Conservation (phyloP, 1,284 basidiomycete genomes). For the Grifola frondosa region DNA sequence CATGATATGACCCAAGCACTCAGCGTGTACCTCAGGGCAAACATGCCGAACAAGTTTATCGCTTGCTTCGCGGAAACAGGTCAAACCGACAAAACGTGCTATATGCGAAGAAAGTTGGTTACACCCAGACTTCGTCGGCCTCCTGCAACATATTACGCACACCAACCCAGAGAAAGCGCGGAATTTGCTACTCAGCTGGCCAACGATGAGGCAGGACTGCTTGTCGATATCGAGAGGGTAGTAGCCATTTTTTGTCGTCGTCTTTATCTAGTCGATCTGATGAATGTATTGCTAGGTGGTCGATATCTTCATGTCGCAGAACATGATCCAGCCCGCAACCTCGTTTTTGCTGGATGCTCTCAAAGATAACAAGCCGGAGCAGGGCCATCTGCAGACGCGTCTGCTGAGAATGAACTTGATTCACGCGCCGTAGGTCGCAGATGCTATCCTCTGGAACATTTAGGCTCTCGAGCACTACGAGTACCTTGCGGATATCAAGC, state of each 20-base stretch:
- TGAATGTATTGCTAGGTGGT: conserved; percentile 59
- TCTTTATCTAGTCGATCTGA: not conserved
- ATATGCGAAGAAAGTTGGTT: conserved; percentile 96
- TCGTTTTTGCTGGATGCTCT: too few relatives aligned
- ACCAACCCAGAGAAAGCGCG: conserved; percentile 93
- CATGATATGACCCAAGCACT: conserved; percentile 97
- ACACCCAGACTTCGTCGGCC: conserved; percentile 90
- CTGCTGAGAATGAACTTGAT: conserved; percentile 96
- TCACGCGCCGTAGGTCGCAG: conserved; percentile 96
- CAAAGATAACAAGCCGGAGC: conserved; percentile 97
- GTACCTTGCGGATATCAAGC: conserved; percentile 94
- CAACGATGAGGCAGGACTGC: conserved; percentile 87
- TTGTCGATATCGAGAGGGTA: conserved; percentile 91
- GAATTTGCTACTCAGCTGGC: conserved; percentile 93
- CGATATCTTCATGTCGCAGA: conserved; percentile 98
- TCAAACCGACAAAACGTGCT: conserved; percentile 96
- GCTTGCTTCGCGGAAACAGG: conserved; percentile 99
- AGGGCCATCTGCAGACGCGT: conserved; percentile 92
- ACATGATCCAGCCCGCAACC: conserved; percentile 99
- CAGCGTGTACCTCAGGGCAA: conserved; percentile 96
- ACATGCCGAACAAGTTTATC: conserved; percentile 97
- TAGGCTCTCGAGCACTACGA: conserved; percentile 97
- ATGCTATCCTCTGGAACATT: conserved; percentile 93
- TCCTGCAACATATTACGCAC: conserved; percentile 97
- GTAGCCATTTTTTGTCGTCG: too few relatives aligned